Evolutionary conservation across 176 grass and related monocot species (phyloP).

Genomic region (Saccharum spontaneum): DNA sequence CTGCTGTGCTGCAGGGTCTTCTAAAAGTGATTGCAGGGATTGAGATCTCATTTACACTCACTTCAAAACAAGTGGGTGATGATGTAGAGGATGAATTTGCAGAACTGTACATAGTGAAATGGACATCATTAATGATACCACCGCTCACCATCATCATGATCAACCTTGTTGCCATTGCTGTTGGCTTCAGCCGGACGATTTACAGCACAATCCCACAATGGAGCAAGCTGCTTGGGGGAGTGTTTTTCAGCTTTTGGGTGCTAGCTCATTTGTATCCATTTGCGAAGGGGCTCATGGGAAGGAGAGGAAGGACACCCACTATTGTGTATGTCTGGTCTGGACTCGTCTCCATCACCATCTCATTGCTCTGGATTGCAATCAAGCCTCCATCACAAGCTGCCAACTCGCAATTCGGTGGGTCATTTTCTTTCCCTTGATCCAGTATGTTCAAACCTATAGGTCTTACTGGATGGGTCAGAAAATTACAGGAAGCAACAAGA

Average conservation of each 20-base stretch:
- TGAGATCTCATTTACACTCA: conserved; percentile 97
- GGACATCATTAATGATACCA: conserved; percentile 94
- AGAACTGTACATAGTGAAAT: conserved; percentile 84
- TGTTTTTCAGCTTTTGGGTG: conserved; percentile 99
- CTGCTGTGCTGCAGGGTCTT: conserved; percentile 84
- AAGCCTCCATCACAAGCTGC: conserved; percentile 69
- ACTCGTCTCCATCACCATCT: conserved; percentile 86
- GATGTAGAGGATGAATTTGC: conserved; percentile 87
- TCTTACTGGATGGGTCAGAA: conserved; percentile 19
- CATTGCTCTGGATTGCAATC: conserved; percentile 88
- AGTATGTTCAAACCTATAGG: conserved; percentile 27
- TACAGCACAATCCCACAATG: conserved; percentile 95
- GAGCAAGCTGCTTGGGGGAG: conserved; percentile 96
- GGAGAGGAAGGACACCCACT: conserved; percentile 92
- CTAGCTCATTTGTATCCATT: conserved; percentile 95
- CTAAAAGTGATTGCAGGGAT: conserved; percentile 93
- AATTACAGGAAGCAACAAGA: background rate
- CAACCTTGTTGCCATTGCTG: conserved; percentile 90
- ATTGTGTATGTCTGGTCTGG: conserved; percentile 96
- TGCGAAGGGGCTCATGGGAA: conserved; percentile 95
- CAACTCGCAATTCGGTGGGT: conserved; percentile 74
- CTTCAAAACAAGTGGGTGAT: conserved; percentile 71
- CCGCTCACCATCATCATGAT: conserved; percentile 95
- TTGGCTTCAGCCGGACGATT: conserved; percentile 86
- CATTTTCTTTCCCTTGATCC: conserved; percentile 85